phyloP scores from a whole-genome alignment of 2,329 filamentous ascomycete species.

The Calonectria henricotiae region DNA sequence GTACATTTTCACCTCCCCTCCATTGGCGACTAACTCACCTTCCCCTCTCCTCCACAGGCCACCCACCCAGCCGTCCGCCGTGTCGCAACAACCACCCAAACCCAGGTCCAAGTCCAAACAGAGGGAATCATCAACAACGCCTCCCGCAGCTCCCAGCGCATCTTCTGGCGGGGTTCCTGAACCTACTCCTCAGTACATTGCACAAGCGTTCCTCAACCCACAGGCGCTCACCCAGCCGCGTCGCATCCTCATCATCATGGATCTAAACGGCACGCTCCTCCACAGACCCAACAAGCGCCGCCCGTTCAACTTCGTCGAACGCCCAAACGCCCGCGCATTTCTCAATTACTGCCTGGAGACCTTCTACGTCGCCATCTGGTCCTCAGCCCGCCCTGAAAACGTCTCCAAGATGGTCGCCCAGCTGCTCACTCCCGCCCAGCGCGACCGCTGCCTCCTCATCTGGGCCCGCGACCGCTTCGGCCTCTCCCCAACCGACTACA shows the following conservation, averaged over 20 bases:
- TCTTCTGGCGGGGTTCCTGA: constrained; percentile 74
- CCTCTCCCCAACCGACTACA: constrained; percentile 77
- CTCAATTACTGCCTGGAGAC: constrained; percentile 81
- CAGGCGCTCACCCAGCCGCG: constrained; percentile 65
- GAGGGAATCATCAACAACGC: not conserved
- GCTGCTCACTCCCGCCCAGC: constrained; percentile 73
- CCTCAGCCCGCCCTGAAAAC: constrained; percentile 84
- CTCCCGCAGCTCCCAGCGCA: constrained; percentile 52
- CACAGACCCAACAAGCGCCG: constrained; percentile 73
- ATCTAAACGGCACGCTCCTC: constrained; percentile 94
- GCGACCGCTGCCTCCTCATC: constrained; percentile 73
- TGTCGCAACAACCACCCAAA: constrained; percentile 1
- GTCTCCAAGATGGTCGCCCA: constrained; percentile 78
- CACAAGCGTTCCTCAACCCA: constrained; percentile 65
- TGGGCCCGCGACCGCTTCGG: constrained; percentile 87
- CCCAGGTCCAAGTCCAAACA: not conserved
- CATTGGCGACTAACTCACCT: not conserved
- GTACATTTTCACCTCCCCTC: not conserved
- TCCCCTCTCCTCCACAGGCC: not conserved
- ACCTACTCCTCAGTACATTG: constrained; percentile 75
- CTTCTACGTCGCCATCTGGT: constrained; percentile 92
- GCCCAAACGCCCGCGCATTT: constrained; percentile 80
- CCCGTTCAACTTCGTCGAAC: constrained; percentile 72
- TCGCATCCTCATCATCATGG: constrained; percentile 85
- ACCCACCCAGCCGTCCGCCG: not conserved